phyloP scores from a whole-genome alignment of 257 asterid genomes.

The Rubia yunnanensis region DNA sequence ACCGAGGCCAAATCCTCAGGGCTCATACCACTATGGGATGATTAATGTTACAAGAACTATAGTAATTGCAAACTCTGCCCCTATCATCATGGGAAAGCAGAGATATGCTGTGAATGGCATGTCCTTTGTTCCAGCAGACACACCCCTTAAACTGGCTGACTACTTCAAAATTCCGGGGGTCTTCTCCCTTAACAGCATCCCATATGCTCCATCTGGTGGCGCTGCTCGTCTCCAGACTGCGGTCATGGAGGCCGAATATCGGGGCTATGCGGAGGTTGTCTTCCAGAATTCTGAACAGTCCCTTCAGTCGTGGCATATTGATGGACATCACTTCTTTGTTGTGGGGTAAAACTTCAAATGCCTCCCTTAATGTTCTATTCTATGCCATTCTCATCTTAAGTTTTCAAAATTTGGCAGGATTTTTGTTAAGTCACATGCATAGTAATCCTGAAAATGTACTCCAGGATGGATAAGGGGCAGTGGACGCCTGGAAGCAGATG shows the following conservation, averaged over 20 bases:
- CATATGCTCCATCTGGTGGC: conserved; percentile 18
- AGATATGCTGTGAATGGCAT: conserved; percentile 28
- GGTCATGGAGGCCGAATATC: conserved; percentile 31
- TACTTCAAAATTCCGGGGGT: conserved; percentile 27
- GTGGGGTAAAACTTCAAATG: conserved; percentile 2
- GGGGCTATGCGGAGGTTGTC: conserved; percentile 24
- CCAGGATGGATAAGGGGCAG: conserved; percentile 37
- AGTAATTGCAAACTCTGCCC: conserved; percentile 22
- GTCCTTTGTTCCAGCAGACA: conserved; percentile 25
- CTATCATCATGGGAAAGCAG: conserved; percentile 23
- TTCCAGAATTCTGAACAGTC: conserved; percentile 22
- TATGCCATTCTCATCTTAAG: not conserved
- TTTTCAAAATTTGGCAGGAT: not conserved
- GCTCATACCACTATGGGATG: conserved; percentile 28
- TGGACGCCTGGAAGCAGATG: conserved; percentile 35
- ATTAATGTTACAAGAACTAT: conserved; percentile 26
- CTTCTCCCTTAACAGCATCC: conserved; percentile 20
- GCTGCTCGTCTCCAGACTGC: conserved; percentile 26
- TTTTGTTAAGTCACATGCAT: not conserved
- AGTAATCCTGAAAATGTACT: not conserved
- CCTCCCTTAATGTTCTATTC: not conserved
- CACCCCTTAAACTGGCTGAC: conserved; percentile 35
- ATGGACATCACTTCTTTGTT: conserved; percentile 7
- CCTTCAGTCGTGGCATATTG: conserved; percentile 15
- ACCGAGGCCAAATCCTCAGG: conserved; percentile 31